Evolutionary conservation across 2,329 filamentous ascomycete species (phyloP), one percentile per base, ranked within the genome.

Genomic region (Cercospora citrullina): DNA sequence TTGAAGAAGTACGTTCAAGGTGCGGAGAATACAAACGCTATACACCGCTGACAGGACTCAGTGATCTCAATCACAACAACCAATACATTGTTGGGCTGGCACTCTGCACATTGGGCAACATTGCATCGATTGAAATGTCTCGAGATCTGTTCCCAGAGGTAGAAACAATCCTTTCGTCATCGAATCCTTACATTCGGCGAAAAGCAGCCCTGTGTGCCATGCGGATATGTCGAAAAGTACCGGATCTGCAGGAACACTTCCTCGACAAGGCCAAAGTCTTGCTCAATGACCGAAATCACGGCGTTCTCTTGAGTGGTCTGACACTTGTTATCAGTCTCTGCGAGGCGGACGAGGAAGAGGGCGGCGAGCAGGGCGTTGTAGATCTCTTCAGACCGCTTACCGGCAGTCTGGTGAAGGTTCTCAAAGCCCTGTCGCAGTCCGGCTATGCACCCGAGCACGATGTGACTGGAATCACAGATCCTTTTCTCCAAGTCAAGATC

Each of bases 141-240:
- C 87, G 95, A 84, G 95, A 99, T 81, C 84, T 99, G 21, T 99
- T 99, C 80, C 88, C 93, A 73, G 94, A 99, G 85, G 92, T 99
- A 79, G 96, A 99, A 81, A 92, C 87, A 69, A 89, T 98, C 60
- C 84, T 99, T 72, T 91, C 93, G 51, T 97, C 94, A 60, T 90
- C 93, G 63, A 99, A 99, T 79, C 95, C 95, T n/a, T 99, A 99
- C 79, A 97, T 99, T 78, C 88, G 95, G 75, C 89, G 95, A 74
- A 99, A 99, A 84, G 95, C 95, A 18, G 95, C 95, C 4, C 86
- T 99, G n/a, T 99, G 95, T 81, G 95, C 95, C 61, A 99, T 99
- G 95, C 89, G 94, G 73, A 97, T 99, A 85, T 97, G 94, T 82
- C 91, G 93, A 75, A 99, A 99, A 81, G 95, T 99, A 10, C 95